Conservation (phyloP, 208 protist genomes). For the Blechomonas ayalai region DNA sequence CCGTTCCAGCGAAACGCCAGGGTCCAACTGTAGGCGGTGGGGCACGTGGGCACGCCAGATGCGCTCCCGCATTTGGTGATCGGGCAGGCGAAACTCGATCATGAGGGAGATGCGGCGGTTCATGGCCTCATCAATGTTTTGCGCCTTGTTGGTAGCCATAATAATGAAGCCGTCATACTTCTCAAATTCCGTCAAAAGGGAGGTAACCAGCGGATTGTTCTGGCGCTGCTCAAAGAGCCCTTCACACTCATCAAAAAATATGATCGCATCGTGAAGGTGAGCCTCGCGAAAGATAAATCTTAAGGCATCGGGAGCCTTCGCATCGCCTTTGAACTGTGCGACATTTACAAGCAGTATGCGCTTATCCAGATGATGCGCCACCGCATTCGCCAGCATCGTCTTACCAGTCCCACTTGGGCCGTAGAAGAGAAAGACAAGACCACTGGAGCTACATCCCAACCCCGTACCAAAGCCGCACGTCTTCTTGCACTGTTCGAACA, state of each 20-base stretch:
- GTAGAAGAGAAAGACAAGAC: conserved; percentile 90
- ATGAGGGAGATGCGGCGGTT: conserved; percentile 89
- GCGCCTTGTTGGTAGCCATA: conserved; percentile 87
- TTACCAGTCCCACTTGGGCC: conserved; percentile 90
- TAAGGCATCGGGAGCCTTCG: conserved; percentile 62
- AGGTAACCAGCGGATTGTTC: conserved; percentile 69
- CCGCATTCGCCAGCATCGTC: conserved; percentile 92
- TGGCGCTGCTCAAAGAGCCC: conserved; percentile 83
- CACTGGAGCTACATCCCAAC: conserved; percentile 43
- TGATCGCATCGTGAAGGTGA: conserved; percentile 85
- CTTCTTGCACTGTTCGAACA: conserved; percentile 77
- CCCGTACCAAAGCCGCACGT: conserved; percentile 71
- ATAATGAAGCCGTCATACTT: conserved; percentile 86
- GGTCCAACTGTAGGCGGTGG: conserved; percentile 23
- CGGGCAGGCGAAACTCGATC: conserved; percentile 86
- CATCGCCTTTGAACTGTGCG: conserved; percentile 63
- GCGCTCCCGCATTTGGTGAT: conserved; percentile 74
- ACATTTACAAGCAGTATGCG: conserved; percentile 86
- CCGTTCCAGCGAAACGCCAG: conserved; percentile 59
- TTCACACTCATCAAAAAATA: conserved; percentile 95
- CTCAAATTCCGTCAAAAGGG: conserved; percentile 89
- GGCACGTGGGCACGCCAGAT: conserved; percentile 86
- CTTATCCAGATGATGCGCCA: conserved; percentile 82
- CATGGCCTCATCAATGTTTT: conserved; percentile 90
- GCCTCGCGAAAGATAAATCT: conserved; percentile 90